Conservation (phyloP, 257 asterid genomes). For the Schizonepeta tenuifolia region DNA sequence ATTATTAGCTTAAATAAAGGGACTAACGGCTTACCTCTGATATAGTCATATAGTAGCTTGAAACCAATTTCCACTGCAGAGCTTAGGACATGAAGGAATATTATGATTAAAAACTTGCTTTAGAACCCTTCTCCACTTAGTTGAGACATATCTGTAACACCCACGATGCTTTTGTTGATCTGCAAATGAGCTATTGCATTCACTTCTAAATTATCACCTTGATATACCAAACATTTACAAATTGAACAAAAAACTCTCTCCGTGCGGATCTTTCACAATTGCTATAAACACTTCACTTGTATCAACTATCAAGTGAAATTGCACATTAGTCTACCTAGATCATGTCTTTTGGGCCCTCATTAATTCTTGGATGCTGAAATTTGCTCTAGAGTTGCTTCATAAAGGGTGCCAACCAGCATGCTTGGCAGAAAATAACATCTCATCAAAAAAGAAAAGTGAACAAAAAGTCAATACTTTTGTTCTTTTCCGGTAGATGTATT, state of each 20-base stretch:
- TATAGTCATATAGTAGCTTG: constrained; percentile 9
- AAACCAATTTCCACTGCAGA: neutral
- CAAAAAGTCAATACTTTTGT: neutral
- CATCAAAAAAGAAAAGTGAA: neutral
- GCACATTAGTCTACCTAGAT: neutral
- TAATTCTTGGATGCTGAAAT: neutral
- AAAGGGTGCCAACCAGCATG: neutral
- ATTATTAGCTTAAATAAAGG: constrained; percentile 9
- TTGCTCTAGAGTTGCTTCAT: neutral
- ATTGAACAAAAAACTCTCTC: neutral
- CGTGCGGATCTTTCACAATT: neutral
- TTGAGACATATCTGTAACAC: neutral
- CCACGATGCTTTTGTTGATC: neutral
- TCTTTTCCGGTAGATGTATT: neutral
- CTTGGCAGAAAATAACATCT: neutral
- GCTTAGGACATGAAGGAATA: constrained; percentile 12
- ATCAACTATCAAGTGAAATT: neutral
- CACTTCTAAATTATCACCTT: neutral
- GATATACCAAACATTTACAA: neutral
- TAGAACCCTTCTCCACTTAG: neutral
- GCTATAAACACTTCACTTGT: neutral
- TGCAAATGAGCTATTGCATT: neutral
- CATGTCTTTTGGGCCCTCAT: neutral
- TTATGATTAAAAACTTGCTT: neutral
- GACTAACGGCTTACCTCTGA: neutral